phyloP scores from a whole-genome alignment of 495 filamentous ascomycete genomes.

The Hyaloscypha finlandica region DNA sequence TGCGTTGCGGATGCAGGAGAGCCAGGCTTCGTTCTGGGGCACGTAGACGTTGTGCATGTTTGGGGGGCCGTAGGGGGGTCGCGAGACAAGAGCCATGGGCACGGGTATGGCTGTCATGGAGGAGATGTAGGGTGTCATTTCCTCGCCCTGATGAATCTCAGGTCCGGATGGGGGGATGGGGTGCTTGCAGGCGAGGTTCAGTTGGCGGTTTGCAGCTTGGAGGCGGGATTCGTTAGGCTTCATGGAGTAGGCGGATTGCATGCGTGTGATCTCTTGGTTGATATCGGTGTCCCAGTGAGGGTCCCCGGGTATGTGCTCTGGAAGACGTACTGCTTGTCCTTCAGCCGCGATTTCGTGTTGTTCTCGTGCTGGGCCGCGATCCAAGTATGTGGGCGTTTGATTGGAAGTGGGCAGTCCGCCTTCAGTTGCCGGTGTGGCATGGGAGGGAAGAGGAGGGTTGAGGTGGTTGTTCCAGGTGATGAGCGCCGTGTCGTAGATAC shows the following conservation, averaged over 20 bases:
- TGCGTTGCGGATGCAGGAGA: constrained; percentile 68
- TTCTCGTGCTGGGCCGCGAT: constrained; percentile 6
- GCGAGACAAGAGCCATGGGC: constrained; percentile 72
- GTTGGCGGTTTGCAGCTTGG: constrained; percentile 58
- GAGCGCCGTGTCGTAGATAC: constrained; percentile 70
- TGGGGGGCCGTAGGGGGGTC: constrained; percentile 63
- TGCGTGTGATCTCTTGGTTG: constrained; percentile 57
- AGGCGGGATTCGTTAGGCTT: constrained; percentile 51
- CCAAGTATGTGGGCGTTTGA: constrained; percentile 24
- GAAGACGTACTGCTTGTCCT: constrained; percentile 34
- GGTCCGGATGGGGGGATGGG: constrained; percentile 55
- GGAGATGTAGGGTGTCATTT: constrained; percentile 66
- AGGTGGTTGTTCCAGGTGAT: constrained; percentile 69
- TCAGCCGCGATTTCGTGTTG: constrained; percentile 19
- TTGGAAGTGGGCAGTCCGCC: constrained; percentile 30
- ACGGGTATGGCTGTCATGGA: constrained; percentile 54
- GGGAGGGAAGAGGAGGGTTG: constrained; percentile 61
- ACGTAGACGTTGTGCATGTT: constrained; percentile 58
- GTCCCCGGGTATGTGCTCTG: constrained; percentile 57
- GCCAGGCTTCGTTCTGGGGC: constrained; percentile 73
- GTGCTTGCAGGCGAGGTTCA: constrained; percentile 62
- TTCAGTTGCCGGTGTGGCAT: constrained; percentile 49
- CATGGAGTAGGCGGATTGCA: constrained; percentile 54
- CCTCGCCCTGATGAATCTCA: constrained; percentile 47
- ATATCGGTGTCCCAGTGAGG: constrained; percentile 65